phyloP scores from a whole-genome alignment of 345 rosid genomes.

The Mangifera indica region DNA sequence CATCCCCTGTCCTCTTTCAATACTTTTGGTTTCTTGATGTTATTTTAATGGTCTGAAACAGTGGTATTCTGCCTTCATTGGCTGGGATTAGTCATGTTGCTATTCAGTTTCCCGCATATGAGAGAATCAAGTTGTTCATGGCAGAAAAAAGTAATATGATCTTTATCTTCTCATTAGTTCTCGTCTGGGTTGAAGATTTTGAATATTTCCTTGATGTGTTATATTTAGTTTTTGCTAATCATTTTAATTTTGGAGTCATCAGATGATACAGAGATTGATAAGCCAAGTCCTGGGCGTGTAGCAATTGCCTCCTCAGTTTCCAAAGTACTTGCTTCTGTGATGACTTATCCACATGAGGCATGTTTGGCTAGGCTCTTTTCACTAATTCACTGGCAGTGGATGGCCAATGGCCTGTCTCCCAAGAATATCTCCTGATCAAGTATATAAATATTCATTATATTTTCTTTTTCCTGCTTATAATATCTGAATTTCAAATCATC shows the following conservation, averaged over 20 bases:
- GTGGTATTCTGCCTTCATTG: conserved; percentile 90
- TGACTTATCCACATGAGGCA: conserved; percentile 97
- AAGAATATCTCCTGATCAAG: neutral
- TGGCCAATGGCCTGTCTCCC: too few species aligned
- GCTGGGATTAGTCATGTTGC: conserved; percentile 96
- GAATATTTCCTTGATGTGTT: neutral
- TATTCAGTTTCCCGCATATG: conserved; percentile 91
- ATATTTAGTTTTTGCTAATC: conserved; percentile 27
- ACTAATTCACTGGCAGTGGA: neutral
- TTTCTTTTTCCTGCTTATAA: conserved; percentile 8
- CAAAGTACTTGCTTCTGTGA: conserved; percentile 75
- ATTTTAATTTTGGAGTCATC: conserved; percentile 28
- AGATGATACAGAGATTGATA: conserved; percentile 61
- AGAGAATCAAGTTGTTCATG: conserved; percentile 77
- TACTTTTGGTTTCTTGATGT: conserved; percentile 6
- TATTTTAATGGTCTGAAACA: conserved; percentile 41
- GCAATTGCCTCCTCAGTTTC: conserved; percentile 81
- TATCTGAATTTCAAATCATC: conserved; percentile 13
- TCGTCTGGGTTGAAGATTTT: conserved; percentile 10
- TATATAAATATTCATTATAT: neutral
- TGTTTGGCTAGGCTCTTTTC: neutral
- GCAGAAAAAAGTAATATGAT: conserved; percentile 58
- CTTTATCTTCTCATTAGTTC: neutral
- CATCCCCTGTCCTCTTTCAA: neutral
- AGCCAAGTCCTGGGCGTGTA: conserved; percentile 56